Conservation (phyloP, 75 land plant species). For the Larix kaempferi region DNA sequence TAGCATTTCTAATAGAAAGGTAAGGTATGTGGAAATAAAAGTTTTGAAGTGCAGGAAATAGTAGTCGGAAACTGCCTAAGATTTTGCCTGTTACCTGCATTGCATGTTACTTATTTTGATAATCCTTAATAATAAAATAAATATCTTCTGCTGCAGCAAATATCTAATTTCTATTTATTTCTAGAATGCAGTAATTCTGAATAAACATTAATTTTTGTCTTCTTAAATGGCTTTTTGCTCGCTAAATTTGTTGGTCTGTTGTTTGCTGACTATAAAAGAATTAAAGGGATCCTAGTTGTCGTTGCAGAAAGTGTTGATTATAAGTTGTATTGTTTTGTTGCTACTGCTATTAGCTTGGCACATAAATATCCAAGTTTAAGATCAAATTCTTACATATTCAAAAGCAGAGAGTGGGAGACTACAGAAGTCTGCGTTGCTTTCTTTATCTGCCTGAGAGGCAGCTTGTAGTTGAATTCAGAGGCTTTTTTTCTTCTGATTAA, state of each 20-base stretch:
- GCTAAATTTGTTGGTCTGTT: not conserved
- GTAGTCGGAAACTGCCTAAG: not conserved
- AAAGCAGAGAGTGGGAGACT: not conserved
- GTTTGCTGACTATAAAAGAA: not conserved
- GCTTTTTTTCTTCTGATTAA: not conserved
- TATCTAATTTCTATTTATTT: not conserved
- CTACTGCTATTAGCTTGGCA: not conserved
- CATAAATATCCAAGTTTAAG: not conserved
- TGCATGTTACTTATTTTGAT: not conserved
- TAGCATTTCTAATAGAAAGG: not conserved
- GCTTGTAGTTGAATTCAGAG: not conserved
- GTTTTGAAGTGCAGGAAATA: not conserved
- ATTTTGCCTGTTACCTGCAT: not conserved
- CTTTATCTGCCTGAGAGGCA: not conserved
- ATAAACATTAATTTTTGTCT: no score
- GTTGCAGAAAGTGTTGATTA: not conserved
- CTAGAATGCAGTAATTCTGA: conserved; percentile 5
- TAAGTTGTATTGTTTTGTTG: not conserved
- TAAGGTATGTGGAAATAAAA: not conserved
- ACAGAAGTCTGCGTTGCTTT: not conserved
- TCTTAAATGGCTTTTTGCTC: not conserved
- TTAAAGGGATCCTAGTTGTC: not conserved
- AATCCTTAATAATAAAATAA: not conserved
- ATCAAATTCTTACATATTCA: not conserved
- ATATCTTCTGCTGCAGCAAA: not conserved